Evolutionary conservation across 208 protist species (phyloP), one percentile per base, ranked within the genome.

Genomic region (Novymonas esmeraldas): DNA sequence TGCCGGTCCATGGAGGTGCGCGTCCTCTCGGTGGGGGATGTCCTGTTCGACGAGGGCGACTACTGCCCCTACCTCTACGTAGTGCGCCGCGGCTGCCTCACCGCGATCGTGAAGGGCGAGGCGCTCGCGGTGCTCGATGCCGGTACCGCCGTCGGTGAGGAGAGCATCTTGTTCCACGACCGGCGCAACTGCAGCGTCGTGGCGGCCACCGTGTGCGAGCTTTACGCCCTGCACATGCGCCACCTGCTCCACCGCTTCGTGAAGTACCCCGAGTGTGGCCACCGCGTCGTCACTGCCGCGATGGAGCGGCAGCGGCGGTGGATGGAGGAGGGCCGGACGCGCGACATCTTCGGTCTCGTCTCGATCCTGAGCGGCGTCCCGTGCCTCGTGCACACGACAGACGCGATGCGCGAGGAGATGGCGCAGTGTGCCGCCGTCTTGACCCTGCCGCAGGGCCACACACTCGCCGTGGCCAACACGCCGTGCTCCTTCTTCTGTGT

Each of bases 361-460:
- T 72, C 76, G 9, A 80, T 96, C 26, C 76, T 96, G 7, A 78
- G 73, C 44, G 78, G 82, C 36, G 84, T 96, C 45, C 88, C 91
- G 11, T 96, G 88, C 70, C 81, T 96, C 45, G 92, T 79, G 29
- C 88, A 96, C 63, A 84, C 82, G 11, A 93, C 91, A 4, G 87
- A 92, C 22, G 64, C 67, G 24, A 85, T 92, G 74, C 83, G 91
- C 1, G 76, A 82, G 72, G 76, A 68, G 34, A 49, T 96, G 4
- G 82, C 87, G 11, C 36, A 41, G 24, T 64, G 31, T n/a, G 91
- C 88, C n/a, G 59, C 56, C 22, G 60, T 83, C 20, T 41, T 79
- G 22, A 79, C 75, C 18, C 20, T 93, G 49, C 91, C 91, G 34
- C 65, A 84, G 10, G 70, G 82, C 16, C 38, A 80, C 49, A 51